phyloP scores from a whole-genome alignment of 176 grass and related monocot species.

The Olyra latifolia region DNA sequence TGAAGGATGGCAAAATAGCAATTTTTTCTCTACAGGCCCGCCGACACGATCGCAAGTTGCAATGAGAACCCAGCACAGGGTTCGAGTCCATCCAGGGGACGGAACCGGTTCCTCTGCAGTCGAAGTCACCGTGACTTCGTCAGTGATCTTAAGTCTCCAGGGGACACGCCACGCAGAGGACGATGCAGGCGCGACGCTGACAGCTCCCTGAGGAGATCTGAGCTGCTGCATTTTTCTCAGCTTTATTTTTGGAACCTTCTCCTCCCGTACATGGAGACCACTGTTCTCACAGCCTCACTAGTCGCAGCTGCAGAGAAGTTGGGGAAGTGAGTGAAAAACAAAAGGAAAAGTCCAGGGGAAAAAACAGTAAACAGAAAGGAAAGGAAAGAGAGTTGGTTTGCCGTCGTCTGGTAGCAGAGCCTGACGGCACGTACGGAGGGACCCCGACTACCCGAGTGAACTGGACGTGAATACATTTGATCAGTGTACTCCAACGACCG shows the following conservation, averaged over 20 bases:
- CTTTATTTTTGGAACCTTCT: neutral
- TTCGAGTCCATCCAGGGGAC: too few species aligned
- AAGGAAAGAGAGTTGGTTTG: neutral
- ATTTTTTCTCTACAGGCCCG: too few species aligned
- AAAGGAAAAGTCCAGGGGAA: neutral
- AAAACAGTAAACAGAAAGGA: too few species aligned
- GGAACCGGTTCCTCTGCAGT: too few species aligned
- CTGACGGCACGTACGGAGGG: neutral
- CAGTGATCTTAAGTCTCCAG: too few species aligned
- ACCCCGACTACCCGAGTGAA: neutral
- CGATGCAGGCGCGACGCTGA: neutral
- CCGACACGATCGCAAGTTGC: too few species aligned
- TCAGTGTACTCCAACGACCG: neutral
- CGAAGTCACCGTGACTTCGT: too few species aligned
- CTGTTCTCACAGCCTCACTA: neutral
- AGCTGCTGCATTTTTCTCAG: neutral
- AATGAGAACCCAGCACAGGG: too few species aligned
- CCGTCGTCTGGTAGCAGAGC: neutral
- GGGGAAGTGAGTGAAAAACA: neutral
- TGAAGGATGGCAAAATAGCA: too few species aligned
- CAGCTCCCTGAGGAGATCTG: neutral
- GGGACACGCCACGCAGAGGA: neutral
- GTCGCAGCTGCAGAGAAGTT: neutral
- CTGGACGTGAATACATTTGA: neutral
- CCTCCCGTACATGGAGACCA: neutral